Conservation (phyloP, 108 stramenopile species). For the Skeletonema marinoi region DNA sequence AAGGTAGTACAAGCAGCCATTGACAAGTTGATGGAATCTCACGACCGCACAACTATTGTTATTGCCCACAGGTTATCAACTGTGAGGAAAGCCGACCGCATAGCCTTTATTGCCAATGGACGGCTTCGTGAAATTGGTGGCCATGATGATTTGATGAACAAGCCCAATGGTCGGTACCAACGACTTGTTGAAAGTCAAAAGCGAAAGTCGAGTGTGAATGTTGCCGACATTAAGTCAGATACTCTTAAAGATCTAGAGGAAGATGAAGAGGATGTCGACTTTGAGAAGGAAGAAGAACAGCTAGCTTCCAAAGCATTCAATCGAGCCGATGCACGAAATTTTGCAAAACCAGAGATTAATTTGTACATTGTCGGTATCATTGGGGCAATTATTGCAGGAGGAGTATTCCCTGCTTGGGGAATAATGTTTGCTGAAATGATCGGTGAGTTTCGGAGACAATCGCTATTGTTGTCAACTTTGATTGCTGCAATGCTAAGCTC, state of each 20-base stretch:
- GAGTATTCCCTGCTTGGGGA: slow-evolving; percentile 77
- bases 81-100: slow-evolving; percentile 77
- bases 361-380: slow-evolving; percentile 49
- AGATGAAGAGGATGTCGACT: slow-evolving; percentile 38
- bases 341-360: slow-evolving; percentile 48
- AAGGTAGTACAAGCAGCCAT: slow-evolving; percentile 84
- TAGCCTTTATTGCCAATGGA: slow-evolving; percentile 72
- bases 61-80: slow-evolving; percentile 91
- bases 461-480: no score
- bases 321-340: slow-evolving; percentile 33
- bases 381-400: slow-evolving; percentile 74
- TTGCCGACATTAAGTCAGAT: slow-evolving; percentile 25
- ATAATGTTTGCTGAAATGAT: slow-evolving; percentile 68
- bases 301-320: slow-evolving; percentile 49
- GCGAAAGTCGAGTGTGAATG: slow-evolving; percentile 18
- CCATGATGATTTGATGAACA: slow-evolving; percentile 58
- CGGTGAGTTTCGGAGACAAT: slow-evolving; percentile 5
- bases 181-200: slow-evolving; percentile 56
- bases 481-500: no score
- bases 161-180: slow-evolving; percentile 58
- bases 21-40: slow-evolving; percentile 71
- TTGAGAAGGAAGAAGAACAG: slow-evolving; percentile 43
- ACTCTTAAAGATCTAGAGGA: slow-evolving; percentile 22
- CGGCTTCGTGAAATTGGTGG: slow-evolving; percentile 61
- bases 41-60: slow-evolving; percentile 70